phyloP scores from a whole-genome alignment of 2,329 filamentous ascomycete species.

The Fusarium tanahbumbuense region DNA sequence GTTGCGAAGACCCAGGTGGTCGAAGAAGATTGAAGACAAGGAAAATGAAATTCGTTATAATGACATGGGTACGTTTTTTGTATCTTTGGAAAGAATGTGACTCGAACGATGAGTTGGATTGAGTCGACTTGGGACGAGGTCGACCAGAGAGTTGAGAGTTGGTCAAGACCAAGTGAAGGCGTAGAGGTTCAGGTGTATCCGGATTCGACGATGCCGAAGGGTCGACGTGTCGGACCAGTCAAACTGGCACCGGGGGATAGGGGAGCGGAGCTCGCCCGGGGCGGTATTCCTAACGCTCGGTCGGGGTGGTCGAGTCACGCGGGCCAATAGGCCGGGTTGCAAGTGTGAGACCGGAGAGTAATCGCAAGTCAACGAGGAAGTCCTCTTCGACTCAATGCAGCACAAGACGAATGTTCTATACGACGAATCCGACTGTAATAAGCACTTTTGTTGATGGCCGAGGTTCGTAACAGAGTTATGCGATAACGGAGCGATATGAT shows the following conservation, averaged over 20 bases:
- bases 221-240: conserved; percentile 48
- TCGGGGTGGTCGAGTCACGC: conserved; percentile 43
- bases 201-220: conserved; percentile 47
- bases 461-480: conserved; percentile 19
- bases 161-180: conserved; percentile 23
- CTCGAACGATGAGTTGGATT: conserved; percentile 41
- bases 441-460: conserved; percentile 30
- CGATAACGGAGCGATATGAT: conserved; percentile 21
- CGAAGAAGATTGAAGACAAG: conserved; percentile 49
- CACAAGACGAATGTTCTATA: conserved; percentile 28
- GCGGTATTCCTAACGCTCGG: conserved; percentile 40
- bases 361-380: conserved; percentile 33
- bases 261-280: conserved; percentile 50
- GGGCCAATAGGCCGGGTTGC: conserved; percentile 34
- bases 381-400: conserved; percentile 45
- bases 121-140: conserved; percentile 47
- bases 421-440: conserved; percentile 12
- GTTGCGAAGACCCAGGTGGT: conserved; percentile 47
- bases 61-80: conserved; percentile 56
- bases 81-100: conserved; percentile 46
- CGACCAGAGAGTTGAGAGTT: conserved; percentile 36
- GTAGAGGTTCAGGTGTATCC: conserved; percentile 19
- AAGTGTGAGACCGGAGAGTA: conserved; percentile 21
- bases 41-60: conserved; percentile 57
- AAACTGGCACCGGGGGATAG: conserved; percentile 45